Evolutionary conservation across 495 filamentous ascomycete species (phyloP), one percentile per base, ranked within the genome.

Genomic region (Penicillium nucicola): DNA sequence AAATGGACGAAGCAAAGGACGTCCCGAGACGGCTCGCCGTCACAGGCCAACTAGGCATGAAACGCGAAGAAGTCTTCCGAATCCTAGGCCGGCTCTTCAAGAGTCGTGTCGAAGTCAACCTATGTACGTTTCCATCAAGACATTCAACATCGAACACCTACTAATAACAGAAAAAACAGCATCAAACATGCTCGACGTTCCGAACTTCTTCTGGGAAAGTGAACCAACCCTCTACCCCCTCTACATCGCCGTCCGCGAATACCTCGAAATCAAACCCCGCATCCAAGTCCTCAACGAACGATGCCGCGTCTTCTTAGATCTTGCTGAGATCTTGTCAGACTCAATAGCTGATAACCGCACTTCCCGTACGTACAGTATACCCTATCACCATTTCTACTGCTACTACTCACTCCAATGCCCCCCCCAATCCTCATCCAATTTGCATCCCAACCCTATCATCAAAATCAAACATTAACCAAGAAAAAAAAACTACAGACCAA

Each of bases 131-230:
- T 44, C n/a, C 8, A 28, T 15, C 7, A 1, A n/a, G n/a, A 25
- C 7, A 25, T 15, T 46, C 17, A n/a, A 4, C 18, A 10, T 22
- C n/a, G 6, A 22, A 1, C 33, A 30, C 40, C 2, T 33, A 39
- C 48, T 57, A 49, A 60, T 37, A 37, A 23, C 25, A 2, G n/a
- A n/a, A 5, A 18, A 64, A 92, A 19, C 66, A 95, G 89, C 93
- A 46, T 95, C 90, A 12, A 99, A 97, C 58, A 90, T 97, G 65
- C 87, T 99, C 52, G 92, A 97, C 66, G 90, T 95, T 3, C 95
- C 93, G 36, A 95, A 93, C 66, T 97, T 99, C 77, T 97, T 99
- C 79, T 99, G 93, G 93, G 90, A 96, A 60, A 86, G 86, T 25
- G 93, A 99, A 62, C 93, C 93, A 31, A 96, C 89, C 2, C 80